Evolutionary conservation across 1,284 basidiomycete species (phyloP), one percentile per base, ranked within the genome.

Genomic region (Wolfiporia cocos): DNA sequence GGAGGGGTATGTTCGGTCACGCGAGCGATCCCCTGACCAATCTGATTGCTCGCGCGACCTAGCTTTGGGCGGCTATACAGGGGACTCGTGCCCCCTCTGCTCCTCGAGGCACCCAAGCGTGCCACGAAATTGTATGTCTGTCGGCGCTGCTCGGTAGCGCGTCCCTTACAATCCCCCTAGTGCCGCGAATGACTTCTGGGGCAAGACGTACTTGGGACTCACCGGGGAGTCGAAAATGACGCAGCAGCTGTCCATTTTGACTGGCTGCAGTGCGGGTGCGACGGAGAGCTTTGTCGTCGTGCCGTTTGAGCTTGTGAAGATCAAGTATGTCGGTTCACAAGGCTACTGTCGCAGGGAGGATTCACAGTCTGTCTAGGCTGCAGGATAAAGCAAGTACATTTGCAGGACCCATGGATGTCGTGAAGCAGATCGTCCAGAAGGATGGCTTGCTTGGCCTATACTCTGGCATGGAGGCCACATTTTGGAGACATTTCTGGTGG

Each of bases 231-330:
- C 71, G 34, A 86, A 93, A 62, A 97, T 95, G 87, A 93, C 83
- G 2, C 92, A 92, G 57, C 65, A 74, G 4, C 63, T 99, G 22
- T 91, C 93, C 6, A 76, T 95, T 49, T 56, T 93, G 36, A 99
- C 96, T 0, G 95, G 95, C 4, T 94, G 89, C 58, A 83, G 79
- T 37, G 95, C 95, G 3, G 95, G 96, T 49, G 95, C 94, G 3
- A 97, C 93, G 17, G 95, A 99, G 72, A 90, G 86, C 51, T 81
- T 96, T 55, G 85, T 92, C 19, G 86, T 90, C 14, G 93, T 96
- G 2, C 94, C 94, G 0, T 98, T 98, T 55, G 94, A 99, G 66
- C 80, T 97, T 18, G 94, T 98, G 54, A 98, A 99, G 68, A 96
- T 98, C 65, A 85, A 81, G 83, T 85, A 46, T 32, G 63, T 52